Evolutionary conservation across 129 eudicot species (phyloP), one percentile per base, ranked within the genome.

Genomic region (Mikania micrantha): DNA sequence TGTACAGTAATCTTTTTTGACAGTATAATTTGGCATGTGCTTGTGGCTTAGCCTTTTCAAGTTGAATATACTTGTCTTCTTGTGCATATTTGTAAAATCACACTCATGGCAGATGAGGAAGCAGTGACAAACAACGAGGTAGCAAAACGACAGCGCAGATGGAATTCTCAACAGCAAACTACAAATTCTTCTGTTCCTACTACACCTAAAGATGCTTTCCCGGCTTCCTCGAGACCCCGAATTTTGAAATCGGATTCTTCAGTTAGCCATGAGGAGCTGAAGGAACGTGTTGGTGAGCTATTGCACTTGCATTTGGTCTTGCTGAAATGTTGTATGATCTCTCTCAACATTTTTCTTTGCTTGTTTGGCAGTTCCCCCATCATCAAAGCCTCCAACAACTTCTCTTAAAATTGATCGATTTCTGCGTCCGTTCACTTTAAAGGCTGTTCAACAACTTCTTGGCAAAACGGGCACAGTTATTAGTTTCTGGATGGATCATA

Each of bases 401-500:
- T 82, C 95, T 56, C 87, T 87, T 28, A 76, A 85, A 65, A 84
- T 84, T 44, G 87, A 87, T 36, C 80, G 56, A 11, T 87, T 87
- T 71, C 41, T 84, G 27, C 95, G 95, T 17, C 95, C 94, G 5
- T 87, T 87, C 36, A 87, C 94, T 39, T 52, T 87, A 64, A 87
- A 83, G 77, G 89, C 94, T 67, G 90, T 81, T 15, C 90, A 87
- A 71, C 85, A 87, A 59, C 87, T 87, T 67, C 79, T 87, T 60
- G 87, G 74, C 0, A 84, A 79, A 77, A 78, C 87, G 7, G 95
- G 95, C 12, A 60, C 75, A 15, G 70, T 79, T 52, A 42, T 81
- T 77, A 76, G 71, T 64, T 87, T 87, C 69, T 87, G 95, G 95
- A 87, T 87, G 95, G 90, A 87, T 74, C 81, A 87, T 36, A 87